A percentile compares a stretch with the other conserved stretches of the same genome.
Conservation (phyloP, 345 rosid species). For the Moricandia arvensis region DNA sequence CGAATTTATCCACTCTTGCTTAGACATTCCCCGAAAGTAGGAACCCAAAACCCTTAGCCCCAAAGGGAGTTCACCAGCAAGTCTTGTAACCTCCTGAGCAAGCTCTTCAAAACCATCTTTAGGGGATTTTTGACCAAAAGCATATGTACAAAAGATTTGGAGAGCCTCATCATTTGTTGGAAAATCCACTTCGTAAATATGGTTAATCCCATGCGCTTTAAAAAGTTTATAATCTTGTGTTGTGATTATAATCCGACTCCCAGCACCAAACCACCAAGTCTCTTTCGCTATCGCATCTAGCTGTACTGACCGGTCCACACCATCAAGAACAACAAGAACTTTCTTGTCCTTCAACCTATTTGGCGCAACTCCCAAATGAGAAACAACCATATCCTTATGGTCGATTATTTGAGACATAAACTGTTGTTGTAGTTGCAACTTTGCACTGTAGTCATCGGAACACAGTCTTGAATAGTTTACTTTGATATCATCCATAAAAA, state of each 20-base stretch:
- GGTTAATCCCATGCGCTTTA: background rate
- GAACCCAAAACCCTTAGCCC: constrained; percentile 11
- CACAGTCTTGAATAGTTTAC: background rate
- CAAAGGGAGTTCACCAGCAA: background rate
- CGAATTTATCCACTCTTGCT: background rate
- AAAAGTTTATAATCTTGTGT: background rate
- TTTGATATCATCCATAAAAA: background rate
- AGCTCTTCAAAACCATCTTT: background rate
- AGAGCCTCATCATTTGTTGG: background rate
- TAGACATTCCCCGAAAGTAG: constrained; percentile 1
- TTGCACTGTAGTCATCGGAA: background rate
- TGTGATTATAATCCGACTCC: background rate
- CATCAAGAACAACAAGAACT: background rate
- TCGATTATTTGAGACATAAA: background rate
- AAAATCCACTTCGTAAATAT: background rate
- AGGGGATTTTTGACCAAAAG: background rate
- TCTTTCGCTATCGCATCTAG: background rate
- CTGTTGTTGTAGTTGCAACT: background rate
- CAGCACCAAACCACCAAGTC: background rate
- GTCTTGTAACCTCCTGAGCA: background rate
- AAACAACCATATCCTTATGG: too few relatives aligned
- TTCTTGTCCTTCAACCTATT: too few relatives aligned
- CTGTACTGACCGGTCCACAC: background rate
- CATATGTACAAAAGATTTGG: background rate
- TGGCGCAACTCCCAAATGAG: background rate